Base-by-base conservation (phyloP, 306 rosid genomes). In the Castanea crenata region DNA sequence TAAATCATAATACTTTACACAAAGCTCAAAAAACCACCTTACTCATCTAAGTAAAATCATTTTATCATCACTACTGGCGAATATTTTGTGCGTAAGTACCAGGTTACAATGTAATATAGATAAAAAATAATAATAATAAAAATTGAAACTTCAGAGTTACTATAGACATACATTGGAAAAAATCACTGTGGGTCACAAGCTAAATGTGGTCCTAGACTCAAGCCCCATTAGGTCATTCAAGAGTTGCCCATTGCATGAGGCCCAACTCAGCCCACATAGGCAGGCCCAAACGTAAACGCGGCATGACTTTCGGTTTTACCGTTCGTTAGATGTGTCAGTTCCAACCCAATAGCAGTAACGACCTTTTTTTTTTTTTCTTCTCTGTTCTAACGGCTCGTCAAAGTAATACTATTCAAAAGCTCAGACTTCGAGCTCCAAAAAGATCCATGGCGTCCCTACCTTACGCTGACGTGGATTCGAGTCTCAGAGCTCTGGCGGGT, bases 391-490 rank as follows among this genome's bases (percentile, higher is more conserved):
- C 69, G 38, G 6, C 12, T 58, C 13, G 29, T 20, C 12, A 19
- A 19, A 5, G 31, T 63, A 16, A 32, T 34, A 41, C 12, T 3
- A 44, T 32, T 67, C 35, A 13, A 67, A 67, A 67, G 71, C 51
- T 67, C 49, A 9, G 51, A 19, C 12, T 19, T 55, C 11, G 20
- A n/a, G 64, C 76, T 55, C 65, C 63, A 18, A 55, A 35, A 18
- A 62, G 52, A 57, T n/a, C 18, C 1, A 87, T 88, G 93, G 86
- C 74, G 59, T 84, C 86, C 65, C 77, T 82, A n/a, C 92, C 92
- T 6, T 92, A 87, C 81, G 75, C 80, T 12, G 91, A 90, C 44
- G 89, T 83, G 6, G 94, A 92, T 81, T 88, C 88, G 15, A 78
- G 11, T 38, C 55, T 90, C 80, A 75, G 91, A 74, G 81, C 83